Base-by-base conservation (phyloP, 768 basidiomycete species). In the Boletus sp. region DNA sequence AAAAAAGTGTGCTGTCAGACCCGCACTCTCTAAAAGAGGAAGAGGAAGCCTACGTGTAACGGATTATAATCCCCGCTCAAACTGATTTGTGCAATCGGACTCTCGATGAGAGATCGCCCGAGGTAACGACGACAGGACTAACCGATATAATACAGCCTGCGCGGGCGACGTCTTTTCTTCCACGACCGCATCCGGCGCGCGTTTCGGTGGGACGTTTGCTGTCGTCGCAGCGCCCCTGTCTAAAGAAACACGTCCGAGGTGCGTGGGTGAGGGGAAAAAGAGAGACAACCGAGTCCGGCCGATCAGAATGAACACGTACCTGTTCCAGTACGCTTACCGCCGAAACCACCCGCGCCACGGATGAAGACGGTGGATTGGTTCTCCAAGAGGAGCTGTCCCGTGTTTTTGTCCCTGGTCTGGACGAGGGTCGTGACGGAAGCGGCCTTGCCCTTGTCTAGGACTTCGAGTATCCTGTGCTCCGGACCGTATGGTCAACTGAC, bases 61-160 rank as follows among this genome's bases (percentile, higher is more conserved):
- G 95, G 95, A 68, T 98, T 99, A 49, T 72, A 76, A 71, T 98
- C 97, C 0, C 97, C 96, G 63, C 88, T 96, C 62, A 98, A 69
- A 15, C 91, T 93, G 55, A 30, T 50, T 40, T 23, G 29, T 7
- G 17, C n/a, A 13, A 32, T 57, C 13, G 13, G 4, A 37, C 0
- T 6, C 7, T 44, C 11, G 21, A 34, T 47, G 57, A 58, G 56
- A 50, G 6, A 64, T 27, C 25, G 23, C 47, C 15, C 37, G 25
- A 44, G 30, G 42, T 15, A 5, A 27, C 37, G 35, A 25, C 23
- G 30, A 7, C 4, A 11, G 19, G n/a, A 62, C 78, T 53, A 62
- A 90, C 90, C 97, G 82, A 70, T 99, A 99, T 49, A 98, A 68
- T 0, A 93, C 96, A 10, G 95, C 96, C 68, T 98, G 96, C 4